Evolutionary conservation across 2,329 filamentous ascomycete genomes (phyloP).

Genomic region (Diaporthe vaccinii): DNA sequence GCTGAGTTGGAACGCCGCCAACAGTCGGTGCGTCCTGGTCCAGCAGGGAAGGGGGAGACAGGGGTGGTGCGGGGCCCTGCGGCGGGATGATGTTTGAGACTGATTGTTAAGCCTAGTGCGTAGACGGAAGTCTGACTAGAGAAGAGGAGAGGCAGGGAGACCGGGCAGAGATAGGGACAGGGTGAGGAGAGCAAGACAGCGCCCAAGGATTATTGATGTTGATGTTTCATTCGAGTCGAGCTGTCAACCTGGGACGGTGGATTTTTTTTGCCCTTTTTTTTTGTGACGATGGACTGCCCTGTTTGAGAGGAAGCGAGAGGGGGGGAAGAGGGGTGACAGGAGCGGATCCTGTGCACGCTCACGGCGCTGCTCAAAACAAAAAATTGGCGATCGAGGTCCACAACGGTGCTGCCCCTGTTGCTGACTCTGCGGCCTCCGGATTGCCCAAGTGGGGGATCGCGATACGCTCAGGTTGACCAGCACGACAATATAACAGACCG

Average conservation of each 20-base stretch:
- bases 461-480: slow-evolving; percentile 5
- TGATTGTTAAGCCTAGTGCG: slow-evolving; percentile 44
- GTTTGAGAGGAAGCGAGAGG: slow-evolving; percentile 28
- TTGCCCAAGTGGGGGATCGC: slow-evolving; percentile 33
- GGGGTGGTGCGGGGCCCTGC: slow-evolving; percentile 50
- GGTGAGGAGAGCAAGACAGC: slow-evolving; percentile 28
- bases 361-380: slow-evolving; percentile 27
- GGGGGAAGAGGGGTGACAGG: slow-evolving; percentile 36
- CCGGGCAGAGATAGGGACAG: slow-evolving; percentile 25
- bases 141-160: slow-evolving; percentile 37
- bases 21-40: slow-evolving; percentile 39
- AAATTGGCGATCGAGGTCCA: slow-evolving; percentile 40
- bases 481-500: slow-evolving; percentile 7
- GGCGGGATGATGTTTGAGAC: slow-evolving; percentile 48
- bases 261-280: slow-evolving; percentile 34
- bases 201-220: slow-evolving; percentile 36
- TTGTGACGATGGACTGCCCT: slow-evolving; percentile 28
- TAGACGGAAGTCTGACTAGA: slow-evolving; percentile 35
- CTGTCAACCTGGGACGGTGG: slow-evolving; percentile 27
- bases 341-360: slow-evolving; percentile 37
- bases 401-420: slow-evolving; percentile 33
- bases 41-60: slow-evolving; percentile 39
- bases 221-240: slow-evolving; percentile 35
- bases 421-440: slow-evolving; percentile 37
- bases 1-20: slow-evolving; percentile 49